A percentile compares a stretch with the other conserved stretches of the same genome.
phyloP scores from a whole-genome alignment of 2,329 filamentous ascomycete genomes.

The Xylaria sp. region DNA sequence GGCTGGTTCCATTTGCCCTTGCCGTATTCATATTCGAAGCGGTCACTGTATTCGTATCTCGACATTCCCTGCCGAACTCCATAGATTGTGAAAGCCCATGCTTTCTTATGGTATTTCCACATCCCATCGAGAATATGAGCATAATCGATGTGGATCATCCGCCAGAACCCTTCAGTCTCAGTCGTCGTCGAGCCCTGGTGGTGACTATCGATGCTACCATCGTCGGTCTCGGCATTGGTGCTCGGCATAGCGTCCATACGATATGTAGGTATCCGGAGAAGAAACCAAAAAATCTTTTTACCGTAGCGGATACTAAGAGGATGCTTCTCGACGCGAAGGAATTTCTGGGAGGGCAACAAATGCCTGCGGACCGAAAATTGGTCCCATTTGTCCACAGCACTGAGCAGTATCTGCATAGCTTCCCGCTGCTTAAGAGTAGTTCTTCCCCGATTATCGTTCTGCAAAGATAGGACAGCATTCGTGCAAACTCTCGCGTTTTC shows the following conservation, averaged over 20 bases:
- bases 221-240: background rate
- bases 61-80: background rate
- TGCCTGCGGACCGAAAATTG: background rate
- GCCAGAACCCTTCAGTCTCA: background rate
- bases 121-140: background rate
- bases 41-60: background rate
- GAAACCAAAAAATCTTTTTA: background rate
- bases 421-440: background rate
- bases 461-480: background rate
- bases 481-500: background rate
- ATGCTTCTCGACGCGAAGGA: background rate
- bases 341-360: background rate
- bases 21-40: slow-evolving; percentile 4
- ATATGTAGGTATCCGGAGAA: background rate
- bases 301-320: background rate
- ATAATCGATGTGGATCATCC: slow-evolving; percentile 14
- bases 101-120: background rate
- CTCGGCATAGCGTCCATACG: background rate
- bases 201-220: background rate
- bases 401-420: slow-evolving; percentile 1
- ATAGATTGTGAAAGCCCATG: background rate
- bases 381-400: slow-evolving; percentile 3
- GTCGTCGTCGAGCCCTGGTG: background rate
- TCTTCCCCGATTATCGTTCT: too few species aligned
- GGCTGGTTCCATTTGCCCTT: slow-evolving; percentile 6